These are phyloP conservation scores for Tinospora cordifolia DNA, from an alignment of 164 flowering plant species.

Conservation along the genomic window DNA sequence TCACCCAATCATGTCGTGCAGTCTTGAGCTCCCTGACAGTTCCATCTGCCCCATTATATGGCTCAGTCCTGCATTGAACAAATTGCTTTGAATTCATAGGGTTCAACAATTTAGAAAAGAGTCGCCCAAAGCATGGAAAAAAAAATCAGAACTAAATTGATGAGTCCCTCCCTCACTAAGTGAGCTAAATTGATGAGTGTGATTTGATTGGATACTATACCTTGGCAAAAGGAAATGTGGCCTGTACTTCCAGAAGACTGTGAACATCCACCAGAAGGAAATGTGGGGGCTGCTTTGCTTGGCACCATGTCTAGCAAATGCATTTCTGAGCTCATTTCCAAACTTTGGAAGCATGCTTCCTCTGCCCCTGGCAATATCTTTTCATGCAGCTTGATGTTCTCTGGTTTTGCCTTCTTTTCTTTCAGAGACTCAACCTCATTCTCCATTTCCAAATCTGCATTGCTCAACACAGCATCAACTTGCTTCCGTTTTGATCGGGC, in stretches of 20 bases:
- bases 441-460: constrained; percentile 56
- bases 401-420: constrained; percentile 56
- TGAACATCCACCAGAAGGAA: constrained; percentile 33
- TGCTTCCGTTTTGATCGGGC: constrained; percentile 86
- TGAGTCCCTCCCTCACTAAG: no score
- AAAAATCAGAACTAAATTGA: background rate
- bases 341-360: constrained; percentile 54
- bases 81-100: background rate
- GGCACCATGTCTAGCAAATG: constrained; percentile 36
- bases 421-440: constrained; percentile 62
- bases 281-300: constrained; percentile 30
- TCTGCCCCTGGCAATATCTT: constrained; percentile 30
- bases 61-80: constrained; percentile 51
- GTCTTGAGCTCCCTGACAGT: constrained; percentile 48
- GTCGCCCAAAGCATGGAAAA: no score
- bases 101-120: background rate
- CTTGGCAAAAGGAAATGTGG: constrained; percentile 47
- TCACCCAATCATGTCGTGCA: constrained; percentile 57
- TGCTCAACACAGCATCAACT: constrained; percentile 22
- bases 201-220: constrained; percentile 36
- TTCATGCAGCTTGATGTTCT: constrained; percentile 30
- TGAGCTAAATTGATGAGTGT: background rate
- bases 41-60: constrained; percentile 59
- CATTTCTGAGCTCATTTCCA: constrained; percentile 47
- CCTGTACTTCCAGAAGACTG: constrained; percentile 32